Conservation (phyloP, 2,329 filamentous ascomycete genomes). For the Endoconidiophora polonica region DNA sequence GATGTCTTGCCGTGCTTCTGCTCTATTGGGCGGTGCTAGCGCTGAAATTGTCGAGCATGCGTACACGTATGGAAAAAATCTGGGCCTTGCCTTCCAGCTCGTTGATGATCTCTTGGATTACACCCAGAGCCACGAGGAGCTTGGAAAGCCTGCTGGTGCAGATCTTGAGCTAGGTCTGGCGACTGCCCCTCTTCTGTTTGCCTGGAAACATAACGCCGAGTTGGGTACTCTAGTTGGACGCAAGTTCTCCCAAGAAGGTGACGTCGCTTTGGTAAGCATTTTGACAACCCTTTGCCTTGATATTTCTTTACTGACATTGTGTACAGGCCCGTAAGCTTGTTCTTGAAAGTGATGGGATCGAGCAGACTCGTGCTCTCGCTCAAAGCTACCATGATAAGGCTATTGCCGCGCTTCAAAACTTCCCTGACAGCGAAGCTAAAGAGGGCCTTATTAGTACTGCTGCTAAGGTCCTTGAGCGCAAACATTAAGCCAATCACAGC, state of each 20-base stretch:
- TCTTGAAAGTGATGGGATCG: conserved; percentile 65
- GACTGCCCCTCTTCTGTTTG: conserved; percentile 85
- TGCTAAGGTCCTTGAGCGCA: conserved; percentile 71
- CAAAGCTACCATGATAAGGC: conserved; percentile 84
- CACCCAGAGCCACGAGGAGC: conserved; percentile 64
- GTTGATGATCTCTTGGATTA: conserved; percentile 98
- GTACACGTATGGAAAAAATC: conserved; percentile 81
- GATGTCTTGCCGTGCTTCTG: conserved; percentile 84
- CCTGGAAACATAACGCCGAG: conserved; percentile 78
- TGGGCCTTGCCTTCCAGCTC: conserved; percentile 89
- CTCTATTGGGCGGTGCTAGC: conserved; percentile 64
- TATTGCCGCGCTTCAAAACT: conserved; percentile 62
- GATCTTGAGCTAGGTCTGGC: conserved; percentile 87
- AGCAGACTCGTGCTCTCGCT: conserved; percentile 79
- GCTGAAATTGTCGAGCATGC: conserved; percentile 73
- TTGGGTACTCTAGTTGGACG: conserved; percentile 77
- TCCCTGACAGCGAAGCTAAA: conserved; percentile 93
- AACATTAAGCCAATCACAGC: conserved; percentile 43
- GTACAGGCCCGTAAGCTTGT: conserved; percentile 72
- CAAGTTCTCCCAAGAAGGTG: conserved; percentile 71
- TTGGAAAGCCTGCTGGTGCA: conserved; percentile 89
- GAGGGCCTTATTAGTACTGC: conserved; percentile 86
- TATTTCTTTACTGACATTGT: conserved; percentile 3
- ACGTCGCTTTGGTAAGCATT: conserved; percentile 59
- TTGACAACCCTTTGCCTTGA: conserved; percentile 10